Conservation (phyloP, 345 rosid genomes). For the Populus euphratica region DNA sequence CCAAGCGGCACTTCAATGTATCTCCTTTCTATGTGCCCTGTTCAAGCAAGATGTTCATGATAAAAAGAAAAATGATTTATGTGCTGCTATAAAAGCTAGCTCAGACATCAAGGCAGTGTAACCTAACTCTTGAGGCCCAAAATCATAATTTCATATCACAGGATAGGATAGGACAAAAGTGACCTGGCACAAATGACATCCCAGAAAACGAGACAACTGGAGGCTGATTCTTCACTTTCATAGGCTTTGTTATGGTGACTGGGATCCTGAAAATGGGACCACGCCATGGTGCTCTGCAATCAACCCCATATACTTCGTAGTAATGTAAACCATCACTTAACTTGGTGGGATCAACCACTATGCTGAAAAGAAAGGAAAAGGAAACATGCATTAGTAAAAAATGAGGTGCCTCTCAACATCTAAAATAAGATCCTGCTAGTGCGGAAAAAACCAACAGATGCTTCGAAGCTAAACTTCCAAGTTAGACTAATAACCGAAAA, state of each 20-base stretch:
- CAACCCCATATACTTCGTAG: slow-evolving; percentile 86
- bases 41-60: slow-evolving; percentile 14
- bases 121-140: background rate
- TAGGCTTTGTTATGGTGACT: slow-evolving; percentile 79
- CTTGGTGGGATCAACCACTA: slow-evolving; percentile 87
- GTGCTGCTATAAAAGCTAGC: background rate
- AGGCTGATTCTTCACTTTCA: slow-evolving; percentile 51
- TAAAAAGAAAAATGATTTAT: background rate
- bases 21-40: slow-evolving; percentile 91
- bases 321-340: slow-evolving; percentile 80
- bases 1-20: slow-evolving; percentile 81
- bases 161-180: background rate
- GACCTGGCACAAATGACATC: slow-evolving; percentile 91
- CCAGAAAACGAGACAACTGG: slow-evolving; percentile 61
- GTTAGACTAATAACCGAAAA: background rate
- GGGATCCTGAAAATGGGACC: slow-evolving; percentile 92
- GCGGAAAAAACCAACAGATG: background rate
- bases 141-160: background rate
- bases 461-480: background rate
- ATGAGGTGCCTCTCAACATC: background rate
- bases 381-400: background rate
- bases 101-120: background rate
- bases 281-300: slow-evolving; percentile 90
- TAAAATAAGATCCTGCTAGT: background rate
- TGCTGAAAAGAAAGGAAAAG: slow-evolving; percentile 44